Percentiles rank a stretch among this genome's conserved stretches.
Conservation (phyloP, 257 asterid genomes). For the Forsythia viridissima region DNA sequence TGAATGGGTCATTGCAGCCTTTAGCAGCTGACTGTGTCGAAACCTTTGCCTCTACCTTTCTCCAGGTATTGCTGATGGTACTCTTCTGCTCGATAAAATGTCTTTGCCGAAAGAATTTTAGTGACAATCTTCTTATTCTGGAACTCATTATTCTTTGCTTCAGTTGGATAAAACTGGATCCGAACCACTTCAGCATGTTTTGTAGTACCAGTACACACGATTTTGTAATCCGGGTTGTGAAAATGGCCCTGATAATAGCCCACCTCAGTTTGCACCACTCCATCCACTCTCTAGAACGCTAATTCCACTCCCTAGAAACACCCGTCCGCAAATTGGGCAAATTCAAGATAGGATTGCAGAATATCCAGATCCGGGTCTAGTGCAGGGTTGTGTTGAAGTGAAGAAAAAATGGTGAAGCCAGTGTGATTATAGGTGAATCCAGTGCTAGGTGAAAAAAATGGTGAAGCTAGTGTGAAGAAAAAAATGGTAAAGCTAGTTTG, state of each 20-base stretch:
- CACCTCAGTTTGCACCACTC: constrained; percentile 80
- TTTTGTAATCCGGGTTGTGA: constrained; percentile 58
- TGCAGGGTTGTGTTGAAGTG: no score
- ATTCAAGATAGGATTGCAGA: constrained; percentile 53
- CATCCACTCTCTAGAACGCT: constrained; percentile 65
- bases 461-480: no score
- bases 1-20: constrained; percentile 79
- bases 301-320: constrained; percentile 88
- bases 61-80: constrained; percentile 86
- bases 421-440: no score
- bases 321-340: constrained; percentile 84
- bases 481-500: no score
- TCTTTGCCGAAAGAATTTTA: constrained; percentile 71
- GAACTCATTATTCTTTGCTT: constrained; percentile 54
- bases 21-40: constrained; percentile 73
- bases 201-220: constrained; percentile 70
- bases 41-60: constrained; percentile 65
- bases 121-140: constrained; percentile 52
- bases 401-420: no score
- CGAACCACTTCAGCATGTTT: constrained; percentile 76
- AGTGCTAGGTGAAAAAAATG: no score
- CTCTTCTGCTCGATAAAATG: constrained; percentile 78
- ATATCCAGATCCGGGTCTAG: constrained; percentile 63
- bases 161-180: constrained; percentile 64
- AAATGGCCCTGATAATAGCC: constrained; percentile 78